These are phyloP conservation scores for Phytophthora vignae DNA, from an alignment of 352 stramenopile genomes.

Conservation along the genomic window DNA sequence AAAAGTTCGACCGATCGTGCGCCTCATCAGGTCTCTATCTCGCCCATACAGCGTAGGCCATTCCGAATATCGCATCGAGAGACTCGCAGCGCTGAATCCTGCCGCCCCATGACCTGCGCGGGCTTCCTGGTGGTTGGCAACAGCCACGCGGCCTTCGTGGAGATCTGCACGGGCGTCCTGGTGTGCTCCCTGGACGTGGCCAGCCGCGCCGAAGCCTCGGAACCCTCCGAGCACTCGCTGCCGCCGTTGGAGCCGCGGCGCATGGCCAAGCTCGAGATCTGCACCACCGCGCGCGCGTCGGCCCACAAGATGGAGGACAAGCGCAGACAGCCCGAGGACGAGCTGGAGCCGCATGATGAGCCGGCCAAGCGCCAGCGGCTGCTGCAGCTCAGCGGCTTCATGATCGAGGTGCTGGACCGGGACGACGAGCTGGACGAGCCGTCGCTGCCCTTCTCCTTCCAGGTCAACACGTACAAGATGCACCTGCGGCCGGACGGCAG, in stretches of 20 bases:
- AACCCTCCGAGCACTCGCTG: slow-evolving; percentile 26
- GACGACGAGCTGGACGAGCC: slow-evolving; percentile 50
- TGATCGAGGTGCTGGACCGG: slow-evolving; percentile 66
- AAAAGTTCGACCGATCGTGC: slow-evolving; percentile 6
- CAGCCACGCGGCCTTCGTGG: slow-evolving; percentile 60
- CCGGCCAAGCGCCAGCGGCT: slow-evolving; percentile 40
- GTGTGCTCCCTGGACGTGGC: slow-evolving; percentile 44
- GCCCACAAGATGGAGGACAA: slow-evolving; percentile 43
- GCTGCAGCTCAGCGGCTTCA: slow-evolving; percentile 67
- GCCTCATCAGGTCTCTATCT: background rate
- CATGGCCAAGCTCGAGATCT: slow-evolving; percentile 47
- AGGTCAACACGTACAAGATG: slow-evolving; percentile 71
- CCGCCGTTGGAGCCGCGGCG: slow-evolving; percentile 54
- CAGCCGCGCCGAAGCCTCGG: background rate
- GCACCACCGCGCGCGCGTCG: slow-evolving; percentile 10
- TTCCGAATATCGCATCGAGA: background rate
- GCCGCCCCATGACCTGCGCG: slow-evolving; percentile 60
- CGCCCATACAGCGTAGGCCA: background rate
- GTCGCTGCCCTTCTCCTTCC: slow-evolving; percentile 66
- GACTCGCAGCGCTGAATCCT: background rate
- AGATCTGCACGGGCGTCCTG: slow-evolving; percentile 65
- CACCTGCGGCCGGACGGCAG: slow-evolving; percentile 38
- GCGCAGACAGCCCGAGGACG: slow-evolving; percentile 27
- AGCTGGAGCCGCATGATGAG: slow-evolving; percentile 29
- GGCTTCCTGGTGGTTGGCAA: slow-evolving; percentile 74